phyloP scores from a whole-genome alignment of 2,329 filamentous ascomycete species.

The Coleophoma cylindrospora region DNA sequence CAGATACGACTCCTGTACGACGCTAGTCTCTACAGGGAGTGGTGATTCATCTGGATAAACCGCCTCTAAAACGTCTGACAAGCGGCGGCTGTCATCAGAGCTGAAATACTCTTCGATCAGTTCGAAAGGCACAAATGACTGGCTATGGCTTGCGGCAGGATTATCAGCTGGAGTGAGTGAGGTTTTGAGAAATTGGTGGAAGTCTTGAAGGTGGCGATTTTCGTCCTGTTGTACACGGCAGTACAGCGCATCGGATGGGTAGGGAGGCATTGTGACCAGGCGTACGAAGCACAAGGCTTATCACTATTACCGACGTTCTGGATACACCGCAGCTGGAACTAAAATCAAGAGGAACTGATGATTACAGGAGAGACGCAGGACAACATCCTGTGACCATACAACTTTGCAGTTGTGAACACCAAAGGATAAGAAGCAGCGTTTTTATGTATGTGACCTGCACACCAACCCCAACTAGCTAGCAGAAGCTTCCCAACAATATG shows the following conservation, averaged over 20 bases:
- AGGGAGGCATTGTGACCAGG: no score
- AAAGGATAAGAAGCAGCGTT: no score
- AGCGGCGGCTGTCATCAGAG: not conserved
- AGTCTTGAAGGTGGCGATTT: not conserved
- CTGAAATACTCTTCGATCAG: not conserved
- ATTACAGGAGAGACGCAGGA: no score
- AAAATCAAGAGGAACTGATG: no score
- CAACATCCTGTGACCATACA: no score
- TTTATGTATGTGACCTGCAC: no score
- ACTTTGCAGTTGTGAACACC: no score
- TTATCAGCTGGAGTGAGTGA: not conserved
- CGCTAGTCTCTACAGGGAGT: not conserved
- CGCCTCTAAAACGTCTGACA: not conserved
- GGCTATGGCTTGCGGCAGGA: not conserved
- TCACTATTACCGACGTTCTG: not conserved
- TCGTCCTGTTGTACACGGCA: not conserved
- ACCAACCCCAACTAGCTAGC: no score
- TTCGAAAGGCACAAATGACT: not conserved
- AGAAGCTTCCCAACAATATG: no score
- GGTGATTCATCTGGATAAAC: not conserved
- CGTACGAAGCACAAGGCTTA: no score
- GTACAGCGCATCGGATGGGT: not conserved
- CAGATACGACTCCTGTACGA: not conserved
- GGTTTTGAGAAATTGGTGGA: not conserved
- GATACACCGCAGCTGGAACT: not conserved